Base-by-base conservation (phyloP, 1,284 basidiomycete genomes). In the Peniophora sp. region DNA sequence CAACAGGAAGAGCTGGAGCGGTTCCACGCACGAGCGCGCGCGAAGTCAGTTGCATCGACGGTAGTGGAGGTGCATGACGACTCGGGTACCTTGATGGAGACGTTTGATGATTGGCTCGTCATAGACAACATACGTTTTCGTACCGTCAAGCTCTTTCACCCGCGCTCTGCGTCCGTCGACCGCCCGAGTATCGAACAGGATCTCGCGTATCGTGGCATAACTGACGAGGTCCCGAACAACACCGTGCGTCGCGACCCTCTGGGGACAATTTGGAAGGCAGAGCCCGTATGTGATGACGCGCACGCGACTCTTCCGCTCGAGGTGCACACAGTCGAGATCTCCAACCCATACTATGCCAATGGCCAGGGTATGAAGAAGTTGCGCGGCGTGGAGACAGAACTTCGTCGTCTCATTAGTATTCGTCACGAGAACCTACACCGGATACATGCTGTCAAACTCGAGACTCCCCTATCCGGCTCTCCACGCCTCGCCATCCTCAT, bases 311-410 rank as follows among this genome's bases (percentile, higher is more conserved):
- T 81, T 8, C 78, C 80, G 17, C 69, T 91, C 5, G 86, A 88
- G 57, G 69, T 90, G 11, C 76, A 82, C 58, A 68, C 78, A 6
- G 72, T 87, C 24, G 73, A 72, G 15, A 89, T 90, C 57, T 71
- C 76, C 50, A 75, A 83, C 0, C 70, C 72, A 23, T 88, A 89
- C 59, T 90, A 90, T 59, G 68, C 71, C 2, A 78, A 77, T 0
- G 73, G 63, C 11, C 83, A 85, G 71, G 87, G 77, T 0, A 64
- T 62, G 49, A 88, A 81, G 72, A 90, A 89, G 62, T 72, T 90
- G 18, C 74, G 74, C 50, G 75, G 81, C 50, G 65, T 89, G 3
- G 83, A 85, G 59, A 64, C 67, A 2, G 86, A 88, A 55, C 74
- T 88, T 3, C 76, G 76, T 49, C 72, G 74, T n/a, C 68, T 88